Percentiles rank a stretch among this genome's conserved stretches.
These are phyloP conservation scores for Ajuga reptans DNA, from an alignment of 305 asterid species.

Conservation along the genomic window DNA sequence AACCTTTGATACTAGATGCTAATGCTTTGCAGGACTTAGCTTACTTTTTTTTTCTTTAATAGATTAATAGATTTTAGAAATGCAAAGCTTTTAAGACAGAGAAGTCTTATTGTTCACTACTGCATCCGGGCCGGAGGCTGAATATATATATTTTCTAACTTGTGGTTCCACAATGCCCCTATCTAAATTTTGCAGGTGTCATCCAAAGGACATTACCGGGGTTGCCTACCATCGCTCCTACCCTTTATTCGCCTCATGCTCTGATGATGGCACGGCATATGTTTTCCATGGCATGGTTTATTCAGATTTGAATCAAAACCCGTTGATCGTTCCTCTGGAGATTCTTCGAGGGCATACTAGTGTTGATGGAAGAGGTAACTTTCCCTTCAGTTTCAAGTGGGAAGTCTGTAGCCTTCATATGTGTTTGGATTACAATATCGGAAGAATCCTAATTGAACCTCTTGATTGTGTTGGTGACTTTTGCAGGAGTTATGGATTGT, in stretches of 20 bases:
- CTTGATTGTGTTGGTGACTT: not conserved
- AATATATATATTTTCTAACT: too few relatives aligned
- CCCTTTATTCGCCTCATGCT: conserved; percentile 85
- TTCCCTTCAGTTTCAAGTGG: not conserved
- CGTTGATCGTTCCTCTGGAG: conserved; percentile 75
- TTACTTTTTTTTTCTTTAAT: too few relatives aligned
- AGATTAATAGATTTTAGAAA: too few relatives aligned
- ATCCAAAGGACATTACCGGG: conserved; percentile 63
- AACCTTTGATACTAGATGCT: not conserved
- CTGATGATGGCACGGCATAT: conserved; percentile 89
- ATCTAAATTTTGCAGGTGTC: conserved; percentile 48
- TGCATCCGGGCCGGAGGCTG: not conserved
- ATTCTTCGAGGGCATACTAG: conserved; percentile 80
- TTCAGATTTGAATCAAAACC: conserved; percentile 84
- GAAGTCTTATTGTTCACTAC: not conserved
- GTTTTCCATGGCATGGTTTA: conserved; percentile 91
- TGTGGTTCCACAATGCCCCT: too few relatives aligned
- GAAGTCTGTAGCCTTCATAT: too few relatives aligned
- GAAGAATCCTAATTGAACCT: not conserved
- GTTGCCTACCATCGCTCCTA: conserved; percentile 82
- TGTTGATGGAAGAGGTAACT: conserved; percentile 72
- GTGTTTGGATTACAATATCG: not conserved
- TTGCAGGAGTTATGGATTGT: conserved; percentile 85
- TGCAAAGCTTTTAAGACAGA: not conserved
- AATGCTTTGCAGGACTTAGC: too few relatives aligned